A percentile compares a stretch with the other conserved stretches of the same genome.
phyloP scores from a whole-genome alignment of 306 rosid species.

The Castanea crenata region DNA sequence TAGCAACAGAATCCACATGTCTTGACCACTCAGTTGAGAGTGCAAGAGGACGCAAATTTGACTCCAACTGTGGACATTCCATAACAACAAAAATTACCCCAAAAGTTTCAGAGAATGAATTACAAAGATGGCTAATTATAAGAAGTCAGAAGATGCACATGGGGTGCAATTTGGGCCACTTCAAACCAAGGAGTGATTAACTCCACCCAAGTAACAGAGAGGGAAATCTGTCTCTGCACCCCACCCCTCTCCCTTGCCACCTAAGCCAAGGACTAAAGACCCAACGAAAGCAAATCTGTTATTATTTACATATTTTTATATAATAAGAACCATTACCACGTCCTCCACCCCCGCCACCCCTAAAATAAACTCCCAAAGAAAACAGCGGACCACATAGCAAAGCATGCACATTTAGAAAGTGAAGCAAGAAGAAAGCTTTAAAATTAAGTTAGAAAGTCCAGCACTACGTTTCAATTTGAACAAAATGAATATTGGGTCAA shows the following conservation, averaged over 20 bases:
- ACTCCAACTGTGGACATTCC: conserved; percentile 60
- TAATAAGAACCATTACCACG: neutral
- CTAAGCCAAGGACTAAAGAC: neutral
- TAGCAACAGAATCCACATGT: conserved; percentile 70
- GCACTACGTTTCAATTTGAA: neutral
- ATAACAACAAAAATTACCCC: conserved; percentile 15
- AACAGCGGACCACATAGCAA: neutral
- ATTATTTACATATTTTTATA: neutral
- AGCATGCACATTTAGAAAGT: neutral
- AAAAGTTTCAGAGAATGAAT: conserved; percentile 16
- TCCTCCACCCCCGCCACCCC: too few species aligned
- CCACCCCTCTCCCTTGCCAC: conserved; percentile 4
- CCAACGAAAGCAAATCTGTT: neutral
- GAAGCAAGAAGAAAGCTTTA: neutral
- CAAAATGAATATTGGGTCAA: neutral
- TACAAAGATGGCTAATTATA: neutral
- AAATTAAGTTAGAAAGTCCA: neutral
- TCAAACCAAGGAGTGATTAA: neutral
- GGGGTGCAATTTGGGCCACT: neutral
- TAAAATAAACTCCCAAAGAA: neutral
- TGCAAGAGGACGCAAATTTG: conserved; percentile 67
- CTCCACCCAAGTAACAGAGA: neutral
- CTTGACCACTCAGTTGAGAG: conserved; percentile 83
- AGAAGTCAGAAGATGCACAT: neutral
- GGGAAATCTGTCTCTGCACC: too few species aligned